Evolutionary conservation across 345 rosid genomes (phyloP).

Genomic region (Garcia nutans): DNA sequence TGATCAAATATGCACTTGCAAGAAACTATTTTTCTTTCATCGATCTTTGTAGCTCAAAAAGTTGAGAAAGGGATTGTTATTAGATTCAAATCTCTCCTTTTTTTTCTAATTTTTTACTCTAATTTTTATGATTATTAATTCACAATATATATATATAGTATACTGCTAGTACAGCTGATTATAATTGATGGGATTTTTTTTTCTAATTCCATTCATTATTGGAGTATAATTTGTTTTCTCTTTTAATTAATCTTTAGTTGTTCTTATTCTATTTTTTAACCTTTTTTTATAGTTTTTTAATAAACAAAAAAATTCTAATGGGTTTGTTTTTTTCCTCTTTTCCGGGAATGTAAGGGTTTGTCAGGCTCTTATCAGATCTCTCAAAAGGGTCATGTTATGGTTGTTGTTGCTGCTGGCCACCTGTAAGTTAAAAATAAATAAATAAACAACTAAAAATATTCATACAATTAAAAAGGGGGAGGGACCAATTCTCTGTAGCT

Average conservation of each 20-base stretch:
- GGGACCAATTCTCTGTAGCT: too few species aligned
- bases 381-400: constrained; percentile 7
- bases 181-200: not conserved
- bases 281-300: not conserved
- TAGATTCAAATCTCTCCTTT: constrained; percentile 6
- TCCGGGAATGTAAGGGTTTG: constrained; percentile 14
- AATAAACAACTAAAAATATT: too few species aligned
- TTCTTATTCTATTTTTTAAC: not conserved
- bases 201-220: not conserved
- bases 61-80: constrained; percentile 4
- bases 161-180: not conserved
- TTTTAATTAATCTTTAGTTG: too few species aligned
- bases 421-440: not conserved
- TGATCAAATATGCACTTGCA: not conserved
- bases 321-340: not conserved
- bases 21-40: not conserved
- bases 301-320: too few species aligned
- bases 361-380: constrained; percentile 4
- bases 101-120: not conserved
- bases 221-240: not conserved
- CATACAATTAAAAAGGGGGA: too few species aligned
- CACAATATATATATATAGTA: not conserved
- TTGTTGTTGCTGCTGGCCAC: constrained; percentile 4
- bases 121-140: constrained; percentile 10
- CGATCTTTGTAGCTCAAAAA: constrained; percentile 5